Evolutionary conservation across 164 flowering plant genomes (phyloP), one percentile per base, ranked within the genome.

Genomic region (Paratinospora sagittata): DNA sequence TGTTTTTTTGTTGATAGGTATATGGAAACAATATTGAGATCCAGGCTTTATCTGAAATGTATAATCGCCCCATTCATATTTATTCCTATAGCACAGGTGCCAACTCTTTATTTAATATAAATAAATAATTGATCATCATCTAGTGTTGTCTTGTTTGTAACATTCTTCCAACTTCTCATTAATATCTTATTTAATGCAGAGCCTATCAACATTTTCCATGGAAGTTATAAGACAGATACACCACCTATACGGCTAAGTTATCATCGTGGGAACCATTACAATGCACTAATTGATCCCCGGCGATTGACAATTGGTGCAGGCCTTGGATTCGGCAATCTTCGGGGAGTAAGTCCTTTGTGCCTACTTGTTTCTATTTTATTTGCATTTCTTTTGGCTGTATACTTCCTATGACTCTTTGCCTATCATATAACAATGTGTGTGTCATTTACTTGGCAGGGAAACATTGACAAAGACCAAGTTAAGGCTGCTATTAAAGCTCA

Each of bases 401-500:
- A 39, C 43, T 39, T 39, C 43, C 43, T 39, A 39, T 39, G 7
- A 39, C 43, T 39, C 0, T 8, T 39, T 23, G 37, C 4, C 16
- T 39, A 14, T 52, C 58, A 49, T 14, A 0, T n/a, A 16, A 52
- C 21, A 52, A 52, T 24, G 26, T 37, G 66, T 34, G n/a, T 21
- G 19, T 19, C 23, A 14, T n/a, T 21, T 37, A 16, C 69, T 62
- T 24, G 69, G 24, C 58, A 96, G 99, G 69, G 83, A 71, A 85
- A 91, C 71, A 80, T 87, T 68, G 97, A 88, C 75, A 89, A 75
- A 81, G 97, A 91, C 80, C 91, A 91, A 78, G 88, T 96, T 16
- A 93, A 93, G 82, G 99, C 97, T 65, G 99, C 99, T 63, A 91
- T 96, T 24, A 93, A 82, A 84, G 98, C 98, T 78, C 99, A 96